Conservation (phyloP, 352 stramenopile species). For the Globisporangium iwayamae region DNA sequence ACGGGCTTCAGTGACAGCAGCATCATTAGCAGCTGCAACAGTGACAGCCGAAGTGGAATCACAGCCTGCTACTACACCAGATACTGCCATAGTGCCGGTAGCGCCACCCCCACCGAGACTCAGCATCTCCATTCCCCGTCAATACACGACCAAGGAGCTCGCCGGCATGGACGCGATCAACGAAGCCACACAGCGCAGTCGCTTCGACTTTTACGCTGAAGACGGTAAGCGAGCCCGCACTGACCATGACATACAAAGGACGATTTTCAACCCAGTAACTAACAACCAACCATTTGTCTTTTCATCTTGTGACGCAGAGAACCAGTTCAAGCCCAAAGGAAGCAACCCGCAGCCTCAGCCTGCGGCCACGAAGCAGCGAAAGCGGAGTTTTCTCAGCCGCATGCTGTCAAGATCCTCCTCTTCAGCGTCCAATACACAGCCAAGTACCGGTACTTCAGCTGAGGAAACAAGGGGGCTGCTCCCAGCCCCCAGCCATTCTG, state of each 20-base stretch:
- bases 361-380: slow-evolving; percentile 1
- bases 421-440: neutral
- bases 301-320: neutral
- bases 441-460: too few species aligned
- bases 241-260: neutral
- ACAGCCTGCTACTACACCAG: neutral
- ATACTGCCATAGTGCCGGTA: neutral
- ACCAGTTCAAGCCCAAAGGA: slow-evolving; percentile 11
- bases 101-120: neutral
- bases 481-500: neutral
- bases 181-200: slow-evolving; percentile 25
- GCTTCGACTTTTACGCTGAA: slow-evolving; percentile 27
- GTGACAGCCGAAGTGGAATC: neutral
- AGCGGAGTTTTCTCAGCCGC: slow-evolving; percentile 13
- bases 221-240: slow-evolving; percentile 10
- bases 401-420: slow-evolving; percentile 4
- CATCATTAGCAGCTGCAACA: neutral
- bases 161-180: slow-evolving; percentile 28
- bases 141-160: slow-evolving; percentile 16
- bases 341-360: neutral
- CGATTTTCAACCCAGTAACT: neutral
- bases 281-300: neutral
- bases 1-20: neutral
- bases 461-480: slow-evolving; percentile 4
- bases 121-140: slow-evolving; percentile 1